Evolutionary conservation across 2,329 filamentous ascomycete species (phyloP).

Genomic region (Teratosphaeria pseudoeucalypti): DNA sequence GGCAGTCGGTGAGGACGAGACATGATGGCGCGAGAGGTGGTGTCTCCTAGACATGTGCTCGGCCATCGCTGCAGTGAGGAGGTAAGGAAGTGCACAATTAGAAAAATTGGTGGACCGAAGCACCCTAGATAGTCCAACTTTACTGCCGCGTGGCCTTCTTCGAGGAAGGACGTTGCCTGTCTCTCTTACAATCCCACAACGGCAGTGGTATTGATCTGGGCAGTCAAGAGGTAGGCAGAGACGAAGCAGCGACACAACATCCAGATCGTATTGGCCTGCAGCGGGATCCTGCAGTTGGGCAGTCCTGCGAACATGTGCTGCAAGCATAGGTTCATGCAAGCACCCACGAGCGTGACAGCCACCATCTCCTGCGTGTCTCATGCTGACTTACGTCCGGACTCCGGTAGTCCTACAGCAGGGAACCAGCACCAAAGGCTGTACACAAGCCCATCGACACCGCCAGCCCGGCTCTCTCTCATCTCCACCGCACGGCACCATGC

Average conservation of each 20-base stretch:
- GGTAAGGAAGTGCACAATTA: background rate
- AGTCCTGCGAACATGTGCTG: background rate
- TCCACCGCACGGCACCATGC: slow-evolving; percentile 1
- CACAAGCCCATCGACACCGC: background rate
- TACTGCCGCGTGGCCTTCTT: background rate
- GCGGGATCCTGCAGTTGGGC: background rate
- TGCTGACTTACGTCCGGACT: background rate
- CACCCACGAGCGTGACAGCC: background rate
- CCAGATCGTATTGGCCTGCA: background rate
- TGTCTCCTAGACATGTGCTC: background rate
- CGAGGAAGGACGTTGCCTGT: no score
- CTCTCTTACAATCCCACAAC: no score
- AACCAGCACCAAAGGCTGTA: background rate
- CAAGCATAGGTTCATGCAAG: background rate
- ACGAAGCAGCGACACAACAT: background rate
- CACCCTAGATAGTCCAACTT: background rate
- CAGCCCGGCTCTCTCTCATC: background rate
- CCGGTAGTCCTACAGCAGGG: background rate
- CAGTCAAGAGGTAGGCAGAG: background rate
- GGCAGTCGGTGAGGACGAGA: background rate
- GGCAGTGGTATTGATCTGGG: no score
- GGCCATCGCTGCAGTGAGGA: background rate
- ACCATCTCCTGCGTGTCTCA: background rate
- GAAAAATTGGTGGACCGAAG: background rate
- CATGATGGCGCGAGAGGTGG: background rate